Conservation (phyloP, 2,329 filamentous ascomycete genomes). For the Emmonsiellopsis sp. region DNA sequence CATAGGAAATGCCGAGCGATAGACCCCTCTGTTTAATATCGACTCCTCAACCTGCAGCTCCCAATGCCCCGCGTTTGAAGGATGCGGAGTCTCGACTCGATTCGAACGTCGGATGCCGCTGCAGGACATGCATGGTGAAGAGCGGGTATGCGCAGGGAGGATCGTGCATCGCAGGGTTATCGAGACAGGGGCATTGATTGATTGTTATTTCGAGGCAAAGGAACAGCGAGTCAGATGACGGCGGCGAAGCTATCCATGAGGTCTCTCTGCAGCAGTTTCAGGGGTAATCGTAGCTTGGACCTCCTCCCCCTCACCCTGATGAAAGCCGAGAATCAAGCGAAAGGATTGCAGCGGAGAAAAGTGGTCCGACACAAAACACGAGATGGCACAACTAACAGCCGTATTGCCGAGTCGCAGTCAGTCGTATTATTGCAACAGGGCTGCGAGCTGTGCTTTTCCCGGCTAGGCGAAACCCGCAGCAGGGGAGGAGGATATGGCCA, state of each 20-base stretch:
- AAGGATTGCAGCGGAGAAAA: too few species aligned
- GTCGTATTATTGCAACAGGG: too few species aligned
- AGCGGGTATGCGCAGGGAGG: neutral
- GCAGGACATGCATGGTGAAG: constrained; percentile 1
- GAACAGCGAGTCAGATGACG: too few species aligned
- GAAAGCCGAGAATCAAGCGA: neutral
- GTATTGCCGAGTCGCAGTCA: too few species aligned
- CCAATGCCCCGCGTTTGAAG: neutral
- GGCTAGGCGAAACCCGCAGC: neutral
- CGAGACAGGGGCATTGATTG: neutral
- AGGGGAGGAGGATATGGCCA: neutral
- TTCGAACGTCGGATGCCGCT: neutral
- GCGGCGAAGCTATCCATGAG: too few species aligned
- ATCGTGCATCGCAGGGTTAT: neutral
- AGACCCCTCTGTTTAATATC: neutral
- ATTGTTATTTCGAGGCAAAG: too few species aligned
- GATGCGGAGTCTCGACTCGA: neutral
- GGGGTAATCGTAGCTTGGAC: neutral
- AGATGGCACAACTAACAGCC: too few species aligned
- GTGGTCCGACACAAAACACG: too few species aligned
- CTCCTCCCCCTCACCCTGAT: neutral
- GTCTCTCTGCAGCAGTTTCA: neutral
- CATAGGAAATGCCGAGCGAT: neutral
- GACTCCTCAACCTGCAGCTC: neutral
- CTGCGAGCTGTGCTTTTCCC: too few species aligned